These are phyloP conservation scores for Allium cepa DNA, from an alignment of 106 monocot genomes.

Conservation along the genomic window DNA sequence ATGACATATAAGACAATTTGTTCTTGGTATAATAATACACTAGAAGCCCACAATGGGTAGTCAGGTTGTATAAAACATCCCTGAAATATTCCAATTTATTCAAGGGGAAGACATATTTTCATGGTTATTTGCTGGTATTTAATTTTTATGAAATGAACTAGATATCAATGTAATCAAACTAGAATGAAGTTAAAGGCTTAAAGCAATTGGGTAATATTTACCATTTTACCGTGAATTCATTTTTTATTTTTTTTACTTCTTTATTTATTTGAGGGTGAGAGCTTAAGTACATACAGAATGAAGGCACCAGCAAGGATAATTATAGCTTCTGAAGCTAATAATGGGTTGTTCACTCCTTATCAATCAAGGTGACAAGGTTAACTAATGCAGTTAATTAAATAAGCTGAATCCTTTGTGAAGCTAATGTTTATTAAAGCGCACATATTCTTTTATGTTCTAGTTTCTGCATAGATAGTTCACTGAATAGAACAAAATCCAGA, in stretches of 20 bases:
- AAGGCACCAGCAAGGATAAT: constrained; percentile 45
- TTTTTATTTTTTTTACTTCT: background rate
- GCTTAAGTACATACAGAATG: constrained; percentile 61
- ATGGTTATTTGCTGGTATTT: too few species aligned
- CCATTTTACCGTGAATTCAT: background rate
- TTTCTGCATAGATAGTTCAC: constrained; percentile 82
- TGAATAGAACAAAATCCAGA: constrained; percentile 58
- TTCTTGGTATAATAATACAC: too few species aligned
- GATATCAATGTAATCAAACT: too few species aligned
- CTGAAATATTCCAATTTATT: too few species aligned
- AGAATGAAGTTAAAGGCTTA: too few species aligned
- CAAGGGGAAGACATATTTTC: too few species aligned
- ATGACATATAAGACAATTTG: too few species aligned
- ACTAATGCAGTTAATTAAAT: background rate
- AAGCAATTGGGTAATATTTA: too few species aligned
- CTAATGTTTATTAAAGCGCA: background rate
- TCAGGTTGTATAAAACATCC: too few species aligned
- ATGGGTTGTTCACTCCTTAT: constrained; percentile 76
- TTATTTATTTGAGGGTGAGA: constrained; percentile 57
- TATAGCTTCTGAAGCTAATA: constrained; percentile 68
- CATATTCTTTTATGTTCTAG: constrained; percentile 18
- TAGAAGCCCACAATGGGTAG: too few species aligned
- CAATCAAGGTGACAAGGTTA: constrained; percentile 64
- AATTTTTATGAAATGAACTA: too few species aligned
- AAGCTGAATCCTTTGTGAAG: background rate